These are phyloP conservation scores for Sextonia rubra DNA, from an alignment of 164 flowering plant genomes.

Conservation along the genomic window DNA sequence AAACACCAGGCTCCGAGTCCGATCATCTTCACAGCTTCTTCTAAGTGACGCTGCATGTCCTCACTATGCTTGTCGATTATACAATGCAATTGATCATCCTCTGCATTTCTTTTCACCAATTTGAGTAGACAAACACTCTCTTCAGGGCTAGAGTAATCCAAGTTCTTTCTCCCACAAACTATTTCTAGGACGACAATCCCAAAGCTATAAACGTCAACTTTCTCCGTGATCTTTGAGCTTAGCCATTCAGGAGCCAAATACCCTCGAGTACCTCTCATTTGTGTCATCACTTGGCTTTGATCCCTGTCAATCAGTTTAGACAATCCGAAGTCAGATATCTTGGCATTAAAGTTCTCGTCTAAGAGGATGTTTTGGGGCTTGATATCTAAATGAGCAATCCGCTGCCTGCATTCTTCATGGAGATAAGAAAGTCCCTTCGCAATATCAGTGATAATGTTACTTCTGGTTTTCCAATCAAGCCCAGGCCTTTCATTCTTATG, in stretches of 20 bases:
- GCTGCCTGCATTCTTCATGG: slow-evolving; percentile 26
- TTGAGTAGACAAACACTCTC: background rate
- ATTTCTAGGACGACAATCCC: slow-evolving; percentile 19
- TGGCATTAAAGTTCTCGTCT: slow-evolving; percentile 18
- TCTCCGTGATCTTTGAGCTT: slow-evolving; percentile 8
- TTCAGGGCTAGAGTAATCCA: slow-evolving; percentile 12
- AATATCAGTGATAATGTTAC: slow-evolving; percentile 11
- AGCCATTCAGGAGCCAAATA: slow-evolving; percentile 24
- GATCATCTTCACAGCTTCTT: slow-evolving; percentile 8
- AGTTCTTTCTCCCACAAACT: slow-evolving; percentile 18
- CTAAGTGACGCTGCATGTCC: slow-evolving; percentile 1
- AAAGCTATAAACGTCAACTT: slow-evolving; percentile 23
- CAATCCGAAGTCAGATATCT: slow-evolving; percentile 25
- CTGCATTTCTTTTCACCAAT: background rate
- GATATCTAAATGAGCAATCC: slow-evolving; percentile 23
- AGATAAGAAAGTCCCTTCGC: slow-evolving; percentile 24
- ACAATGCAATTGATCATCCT: background rate
- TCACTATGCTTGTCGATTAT: background rate
- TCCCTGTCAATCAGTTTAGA: slow-evolving; percentile 26
- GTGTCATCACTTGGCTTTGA: slow-evolving; percentile 25
- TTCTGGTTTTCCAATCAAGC: slow-evolving; percentile 20
- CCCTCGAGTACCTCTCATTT: slow-evolving; percentile 31
- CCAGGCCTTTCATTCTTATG: background rate
- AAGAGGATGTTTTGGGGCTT: slow-evolving; percentile 23
- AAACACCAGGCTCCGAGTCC: slow-evolving; percentile 8